phyloP scores from a whole-genome alignment of 257 asterid genomes.

The Fraxinus pennsylvanica region DNA sequence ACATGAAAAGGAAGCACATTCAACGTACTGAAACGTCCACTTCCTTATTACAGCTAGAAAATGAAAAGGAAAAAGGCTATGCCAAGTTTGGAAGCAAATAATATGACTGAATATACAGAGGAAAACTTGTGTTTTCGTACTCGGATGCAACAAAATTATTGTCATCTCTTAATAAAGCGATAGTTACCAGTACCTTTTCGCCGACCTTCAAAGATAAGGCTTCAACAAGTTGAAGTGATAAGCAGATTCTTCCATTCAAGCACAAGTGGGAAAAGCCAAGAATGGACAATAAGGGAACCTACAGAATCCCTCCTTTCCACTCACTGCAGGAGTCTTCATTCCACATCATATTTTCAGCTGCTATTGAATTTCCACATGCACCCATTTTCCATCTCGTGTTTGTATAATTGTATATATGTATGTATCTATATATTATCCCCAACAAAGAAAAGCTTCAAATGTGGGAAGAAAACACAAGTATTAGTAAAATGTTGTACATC shows the following conservation, averaged over 20 bases:
- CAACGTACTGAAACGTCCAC: not conserved
- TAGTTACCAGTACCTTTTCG: too few relatives aligned
- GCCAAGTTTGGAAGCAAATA: not conserved
- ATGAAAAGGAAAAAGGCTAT: not conserved
- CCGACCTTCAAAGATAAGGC: too few relatives aligned
- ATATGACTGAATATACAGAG: not conserved
- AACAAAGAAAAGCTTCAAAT: not conserved
- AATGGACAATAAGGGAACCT: not conserved
- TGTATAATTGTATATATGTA: not conserved
- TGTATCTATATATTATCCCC: not conserved
- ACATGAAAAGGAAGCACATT: not conserved
- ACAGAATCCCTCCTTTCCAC: not conserved
- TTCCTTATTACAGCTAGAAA: not conserved
- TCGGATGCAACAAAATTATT: too few relatives aligned
- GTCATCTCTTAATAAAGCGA: not conserved
- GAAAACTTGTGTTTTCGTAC: not conserved
- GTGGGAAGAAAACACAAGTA: not conserved
- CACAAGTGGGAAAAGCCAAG: not conserved
- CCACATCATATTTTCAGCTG: not conserved
- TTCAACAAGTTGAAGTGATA: not conserved
- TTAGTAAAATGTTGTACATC: not conserved
- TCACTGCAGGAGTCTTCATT: not conserved
- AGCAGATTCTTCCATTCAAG: not conserved
- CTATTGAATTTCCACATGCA: not conserved
- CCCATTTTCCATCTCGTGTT: not conserved